Conservation (phyloP, 352 stramenopile genomes). For the Phytophthora nicotianae region DNA sequence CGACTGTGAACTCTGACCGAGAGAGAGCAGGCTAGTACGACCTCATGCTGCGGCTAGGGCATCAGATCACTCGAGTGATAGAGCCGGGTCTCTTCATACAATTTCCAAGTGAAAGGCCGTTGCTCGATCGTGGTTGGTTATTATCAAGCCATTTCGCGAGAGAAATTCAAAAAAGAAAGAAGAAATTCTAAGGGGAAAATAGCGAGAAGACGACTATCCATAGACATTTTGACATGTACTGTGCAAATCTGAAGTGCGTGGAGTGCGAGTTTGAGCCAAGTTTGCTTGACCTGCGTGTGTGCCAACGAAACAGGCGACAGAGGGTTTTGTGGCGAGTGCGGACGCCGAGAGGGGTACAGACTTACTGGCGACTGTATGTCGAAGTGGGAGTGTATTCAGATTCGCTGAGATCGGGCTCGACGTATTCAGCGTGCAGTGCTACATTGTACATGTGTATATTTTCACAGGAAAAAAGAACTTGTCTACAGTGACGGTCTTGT, state of each 20-base stretch:
- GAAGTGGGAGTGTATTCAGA: constrained; percentile 13
- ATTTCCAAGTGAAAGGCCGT: constrained; percentile 9
- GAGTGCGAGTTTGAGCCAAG: constrained; percentile 1
- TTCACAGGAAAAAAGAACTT: not conserved
- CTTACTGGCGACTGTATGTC: constrained; percentile 7
- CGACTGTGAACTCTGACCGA: constrained; percentile 25
- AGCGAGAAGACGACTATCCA: constrained; percentile 25
- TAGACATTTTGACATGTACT: constrained; percentile 1
- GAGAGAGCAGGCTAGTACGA: constrained; percentile 13
- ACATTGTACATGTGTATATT: too few relatives aligned
- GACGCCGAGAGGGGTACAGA: not conserved
- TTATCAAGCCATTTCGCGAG: constrained; percentile 27
- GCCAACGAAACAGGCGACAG: constrained; percentile 15
- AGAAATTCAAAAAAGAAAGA: constrained; percentile 6
- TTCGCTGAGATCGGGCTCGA: constrained; percentile 5
- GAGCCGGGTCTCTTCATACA: constrained; percentile 10
- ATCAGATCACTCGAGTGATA: constrained; percentile 16
- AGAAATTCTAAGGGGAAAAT: not conserved
- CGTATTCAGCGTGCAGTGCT: constrained; percentile 3
- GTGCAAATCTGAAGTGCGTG: constrained; percentile 3
- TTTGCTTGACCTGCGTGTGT: constrained; percentile 16
- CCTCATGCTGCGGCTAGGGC: constrained; percentile 18
- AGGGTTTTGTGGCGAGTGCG: constrained; percentile 12
- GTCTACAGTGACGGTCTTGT: not conserved
- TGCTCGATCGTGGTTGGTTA: constrained; percentile 7